phyloP scores from a whole-genome alignment of 2,329 filamentous ascomycete species.

The Xylogone sp. region DNA sequence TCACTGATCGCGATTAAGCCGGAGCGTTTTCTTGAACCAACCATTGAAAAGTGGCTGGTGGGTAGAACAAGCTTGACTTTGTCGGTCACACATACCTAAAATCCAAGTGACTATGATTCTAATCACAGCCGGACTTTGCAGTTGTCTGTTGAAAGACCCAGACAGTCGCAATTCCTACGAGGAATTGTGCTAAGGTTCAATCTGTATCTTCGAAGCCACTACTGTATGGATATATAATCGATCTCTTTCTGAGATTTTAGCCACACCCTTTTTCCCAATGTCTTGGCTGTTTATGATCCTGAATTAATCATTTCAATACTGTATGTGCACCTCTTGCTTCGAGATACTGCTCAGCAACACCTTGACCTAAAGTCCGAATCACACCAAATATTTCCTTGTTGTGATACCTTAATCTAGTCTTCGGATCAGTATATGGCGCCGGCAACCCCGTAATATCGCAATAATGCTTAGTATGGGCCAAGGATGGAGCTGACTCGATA shows the following conservation, averaged over 20 bases:
- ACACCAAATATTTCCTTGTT: constrained; percentile 87
- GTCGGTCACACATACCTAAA: constrained; percentile 35
- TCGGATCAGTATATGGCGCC: constrained; percentile 91
- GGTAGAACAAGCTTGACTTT: constrained; percentile 96
- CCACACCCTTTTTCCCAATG: too few species aligned
- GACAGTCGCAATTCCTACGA: too few species aligned
- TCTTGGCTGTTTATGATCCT: too few species aligned
- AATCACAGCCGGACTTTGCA: neutral
- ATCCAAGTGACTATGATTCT: neutral
- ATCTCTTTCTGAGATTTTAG: too few species aligned
- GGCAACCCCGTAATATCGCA: constrained; percentile 93
- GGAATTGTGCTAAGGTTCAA: too few species aligned
- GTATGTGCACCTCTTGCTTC: constrained; percentile 90
- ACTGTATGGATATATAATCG: too few species aligned
- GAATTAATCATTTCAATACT: constrained; percentile 42
- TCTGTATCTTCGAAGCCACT: too few species aligned
- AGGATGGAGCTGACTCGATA: constrained; percentile 87
- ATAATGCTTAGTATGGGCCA: constrained; percentile 82
- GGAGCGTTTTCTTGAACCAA: constrained; percentile 88
- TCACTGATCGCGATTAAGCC: constrained; percentile 92
- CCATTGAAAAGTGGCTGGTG: constrained; percentile 73
- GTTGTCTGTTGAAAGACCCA: too few species aligned
- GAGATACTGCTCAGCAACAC: constrained; percentile 81
- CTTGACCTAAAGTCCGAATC: constrained; percentile 76
- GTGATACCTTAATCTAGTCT: constrained; percentile 89